Evolutionary conservation across 495 filamentous ascomycete genomes (phyloP).

Genomic region (Penicillium daleae): DNA sequence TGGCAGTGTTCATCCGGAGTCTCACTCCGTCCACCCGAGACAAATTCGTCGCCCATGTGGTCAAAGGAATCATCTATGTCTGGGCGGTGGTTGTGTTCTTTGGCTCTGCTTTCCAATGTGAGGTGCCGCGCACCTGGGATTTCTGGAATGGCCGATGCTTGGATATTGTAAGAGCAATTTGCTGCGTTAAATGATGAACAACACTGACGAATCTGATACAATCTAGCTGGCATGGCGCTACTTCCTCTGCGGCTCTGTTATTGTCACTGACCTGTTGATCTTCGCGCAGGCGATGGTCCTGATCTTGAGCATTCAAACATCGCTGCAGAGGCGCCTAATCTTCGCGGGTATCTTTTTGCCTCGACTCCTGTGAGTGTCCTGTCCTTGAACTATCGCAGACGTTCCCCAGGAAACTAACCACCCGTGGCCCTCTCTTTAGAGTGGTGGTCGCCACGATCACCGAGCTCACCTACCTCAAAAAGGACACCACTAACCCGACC

Average conservation of each 20-base stretch:
- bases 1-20: conserved; percentile 28
- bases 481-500: conserved; percentile 25
- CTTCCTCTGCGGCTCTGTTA: conserved; percentile 27
- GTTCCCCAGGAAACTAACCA: conserved; percentile 23
- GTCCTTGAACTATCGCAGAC: background rate
- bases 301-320: conserved; percentile 29
- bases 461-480: conserved; percentile 20
- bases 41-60: conserved; percentile 20
- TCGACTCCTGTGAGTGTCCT: conserved; percentile 22
- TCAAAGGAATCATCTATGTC: conserved; percentile 15
- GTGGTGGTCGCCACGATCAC: conserved; percentile 16
- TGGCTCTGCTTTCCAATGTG: conserved; percentile 33
- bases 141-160: conserved; percentile 30
- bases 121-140: conserved; percentile 29
- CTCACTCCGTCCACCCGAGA: conserved; percentile 26
- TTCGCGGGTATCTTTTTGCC: conserved; percentile 34
- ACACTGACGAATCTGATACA: background rate
- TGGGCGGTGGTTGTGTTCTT: conserved; percentile 29
- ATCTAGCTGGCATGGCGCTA: conserved; percentile 31
- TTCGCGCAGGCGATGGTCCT: conserved; percentile 30
- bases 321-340: conserved; percentile 21
- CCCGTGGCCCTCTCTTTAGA: background rate
- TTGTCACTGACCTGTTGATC: conserved; percentile 32
- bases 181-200: background rate
- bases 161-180: conserved; percentile 23